phyloP scores from a whole-genome alignment of 768 basidiomycete genomes.

The Gymnopilus junonius region DNA sequence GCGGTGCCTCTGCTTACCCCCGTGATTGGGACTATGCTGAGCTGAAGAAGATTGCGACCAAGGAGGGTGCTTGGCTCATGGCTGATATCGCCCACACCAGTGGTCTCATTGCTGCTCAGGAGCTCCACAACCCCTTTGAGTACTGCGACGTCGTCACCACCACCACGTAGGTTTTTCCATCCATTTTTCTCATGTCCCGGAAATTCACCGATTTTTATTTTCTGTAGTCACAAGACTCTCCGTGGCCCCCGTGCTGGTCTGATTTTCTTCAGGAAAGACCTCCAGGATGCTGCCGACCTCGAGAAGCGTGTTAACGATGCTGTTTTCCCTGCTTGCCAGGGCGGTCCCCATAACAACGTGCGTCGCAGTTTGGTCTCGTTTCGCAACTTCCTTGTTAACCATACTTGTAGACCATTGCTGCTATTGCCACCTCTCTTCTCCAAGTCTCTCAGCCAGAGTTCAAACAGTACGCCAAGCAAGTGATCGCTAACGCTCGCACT shows the following conservation, averaged over 20 bases:
- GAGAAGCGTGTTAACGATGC: conserved; percentile 98
- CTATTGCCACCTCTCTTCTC: conserved; percentile 88
- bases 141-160: conserved; percentile 98
- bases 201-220: conserved; percentile 5
- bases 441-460: conserved; percentile 91
- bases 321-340: conserved; percentile 99
- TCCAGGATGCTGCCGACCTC: conserved; percentile 78
- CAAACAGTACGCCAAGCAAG: conserved; percentile 92
- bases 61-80: conserved; percentile 92
- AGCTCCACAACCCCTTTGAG: conserved; percentile 90
- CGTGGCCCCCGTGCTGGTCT: conserved; percentile 97
- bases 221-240: conserved; percentile 90
- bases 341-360: conserved; percentile 98
- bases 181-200: neutral
- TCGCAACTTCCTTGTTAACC: neutral
- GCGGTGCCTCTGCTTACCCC: conserved; percentile 98
- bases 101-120: conserved; percentile 91
- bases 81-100: conserved; percentile 98
- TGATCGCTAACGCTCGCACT: conserved; percentile 84
- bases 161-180: conserved; percentile 70
- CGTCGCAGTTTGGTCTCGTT: conserved; percentile 22
- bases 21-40: conserved; percentile 95
- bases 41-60: conserved; percentile 80
- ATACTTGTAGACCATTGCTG: conserved; percentile 81
- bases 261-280: conserved; percentile 97